Base-by-base conservation (phyloP, 2,329 filamentous ascomycete species). In the Cercospora berteroae region DNA sequence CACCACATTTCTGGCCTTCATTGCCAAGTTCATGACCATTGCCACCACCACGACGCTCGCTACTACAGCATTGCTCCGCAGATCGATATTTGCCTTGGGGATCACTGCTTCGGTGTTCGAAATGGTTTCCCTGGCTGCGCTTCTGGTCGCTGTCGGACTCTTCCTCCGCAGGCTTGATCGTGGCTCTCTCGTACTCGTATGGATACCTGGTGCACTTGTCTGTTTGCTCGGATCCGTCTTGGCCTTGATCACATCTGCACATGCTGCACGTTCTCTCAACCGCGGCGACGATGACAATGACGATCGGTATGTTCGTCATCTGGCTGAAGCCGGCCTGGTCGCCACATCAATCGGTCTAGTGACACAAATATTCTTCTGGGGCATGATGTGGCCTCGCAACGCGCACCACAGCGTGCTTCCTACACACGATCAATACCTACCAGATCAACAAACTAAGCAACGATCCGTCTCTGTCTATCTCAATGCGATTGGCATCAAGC, bases 291-390 rank as follows among this genome's bases (percentile, higher is more conserved):
- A 23, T n/a, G 20, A 25, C 2, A 42, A 29, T 31, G 20, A 63
- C 31, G 42, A 58, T 18, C 16, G 20, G 29, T 57, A 48, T 44
- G 29, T 67, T n/a, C 65, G 65, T 18, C 52, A 48, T n/a, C 52
- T 72, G 36, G 65, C 73, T 31, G 67, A 50, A 31, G 72, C 73
- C 36, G 75, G 75, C 39, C 56, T 78, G 9, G 74, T 74, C 13
- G 70, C 75, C 48, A 73, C 72, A 63, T 60, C 69, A 9, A 58
- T 76, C 20, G 72, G 70, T 16, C 59, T 75, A 25, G 57, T 76
- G 7, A 69, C 71, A 7, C 71, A 76, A 39, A 68, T 67, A 5
- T 62, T 68, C 6, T 74, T 76, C 48, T 74, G 73, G 64, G 68
- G 67, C 27, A 65, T 77, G 20, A 65, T 73, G 13, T 72, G 70